Evolutionary conservation across 2,329 filamentous ascomycete genomes (phyloP).

Genomic region (Biscogniauxia mediterranea): DNA sequence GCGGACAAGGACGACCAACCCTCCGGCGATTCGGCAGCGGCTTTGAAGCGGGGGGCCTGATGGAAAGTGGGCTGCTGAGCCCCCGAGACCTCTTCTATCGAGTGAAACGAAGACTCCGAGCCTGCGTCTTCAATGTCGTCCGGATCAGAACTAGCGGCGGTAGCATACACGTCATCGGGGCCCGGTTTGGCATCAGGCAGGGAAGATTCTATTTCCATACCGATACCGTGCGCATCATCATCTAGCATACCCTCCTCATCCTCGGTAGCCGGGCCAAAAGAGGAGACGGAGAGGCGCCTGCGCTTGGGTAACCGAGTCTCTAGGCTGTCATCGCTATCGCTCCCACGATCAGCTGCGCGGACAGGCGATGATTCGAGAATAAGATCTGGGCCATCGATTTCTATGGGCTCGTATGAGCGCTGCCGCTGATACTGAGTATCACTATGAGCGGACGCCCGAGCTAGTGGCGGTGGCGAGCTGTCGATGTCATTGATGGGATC

Average conservation of each 20-base stretch:
- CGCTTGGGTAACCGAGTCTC: conserved; percentile 31
- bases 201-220: conserved; percentile 4
- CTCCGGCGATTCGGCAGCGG: conserved; percentile 21
- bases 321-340: conserved; percentile 2
- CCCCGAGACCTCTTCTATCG: background rate
- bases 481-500: conserved; percentile 27
- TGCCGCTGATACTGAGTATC: conserved; percentile 1
- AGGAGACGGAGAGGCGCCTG: conserved; percentile 37
- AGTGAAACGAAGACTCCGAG: conserved; percentile 13
- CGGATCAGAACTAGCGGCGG: background rate
- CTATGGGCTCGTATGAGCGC: background rate
- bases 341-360: background rate
- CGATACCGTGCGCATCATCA: background rate
- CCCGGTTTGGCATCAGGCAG: conserved; percentile 6
- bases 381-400: conserved; percentile 12
- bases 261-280: conserved; percentile 14
- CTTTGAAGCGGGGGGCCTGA: conserved; percentile 38
- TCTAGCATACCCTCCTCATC: conserved; percentile 2
- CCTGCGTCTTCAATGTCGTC: conserved; percentile 8
- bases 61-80: conserved; percentile 36
- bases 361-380: conserved; percentile 25
- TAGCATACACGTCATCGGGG: background rate
- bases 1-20: background rate
- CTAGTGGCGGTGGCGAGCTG: conserved; percentile 27
- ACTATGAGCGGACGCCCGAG: conserved; percentile 1